Evolutionary conservation across 768 basidiomycete genomes (phyloP).

Genomic region (Tulasnella sp.): DNA sequence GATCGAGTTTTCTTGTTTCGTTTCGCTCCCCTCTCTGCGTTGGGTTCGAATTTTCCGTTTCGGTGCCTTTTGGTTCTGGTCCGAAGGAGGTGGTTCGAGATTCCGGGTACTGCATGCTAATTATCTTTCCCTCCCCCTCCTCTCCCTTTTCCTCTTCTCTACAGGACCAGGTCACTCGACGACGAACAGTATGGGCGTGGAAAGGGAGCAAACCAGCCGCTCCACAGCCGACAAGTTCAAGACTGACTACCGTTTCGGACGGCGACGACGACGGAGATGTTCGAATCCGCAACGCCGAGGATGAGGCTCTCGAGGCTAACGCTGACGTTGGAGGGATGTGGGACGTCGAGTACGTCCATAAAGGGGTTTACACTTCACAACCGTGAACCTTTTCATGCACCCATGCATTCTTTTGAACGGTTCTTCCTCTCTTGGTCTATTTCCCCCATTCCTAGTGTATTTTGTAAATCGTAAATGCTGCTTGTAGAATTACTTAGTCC

Average conservation of each 20-base stretch:
- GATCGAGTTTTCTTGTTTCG: background rate
- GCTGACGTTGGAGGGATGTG: background rate
- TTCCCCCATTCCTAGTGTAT: background rate
- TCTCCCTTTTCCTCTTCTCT: background rate
- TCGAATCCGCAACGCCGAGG: background rate
- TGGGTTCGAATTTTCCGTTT: background rate
- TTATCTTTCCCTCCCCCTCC: background rate
- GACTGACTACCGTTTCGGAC: background rate
- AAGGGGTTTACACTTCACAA: background rate
- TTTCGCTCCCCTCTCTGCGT: background rate
- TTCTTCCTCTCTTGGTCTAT: background rate
- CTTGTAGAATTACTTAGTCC: background rate
- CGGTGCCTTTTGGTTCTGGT: background rate
- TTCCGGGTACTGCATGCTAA: constrained; percentile 13
- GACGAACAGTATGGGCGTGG: background rate
- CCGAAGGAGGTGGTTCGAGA: background rate
- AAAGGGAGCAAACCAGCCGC: background rate
- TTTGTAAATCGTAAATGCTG: background rate
- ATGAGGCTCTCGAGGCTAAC: background rate
- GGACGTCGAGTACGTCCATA: background rate
- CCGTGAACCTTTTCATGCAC: background rate
- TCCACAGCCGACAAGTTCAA: background rate
- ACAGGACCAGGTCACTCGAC: background rate
- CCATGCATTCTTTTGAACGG: background rate
- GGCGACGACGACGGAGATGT: constrained; percentile 2